Evolutionary conservation across 441 rosid species (phyloP).

Genomic region (Erodium chrysanthum): DNA sequence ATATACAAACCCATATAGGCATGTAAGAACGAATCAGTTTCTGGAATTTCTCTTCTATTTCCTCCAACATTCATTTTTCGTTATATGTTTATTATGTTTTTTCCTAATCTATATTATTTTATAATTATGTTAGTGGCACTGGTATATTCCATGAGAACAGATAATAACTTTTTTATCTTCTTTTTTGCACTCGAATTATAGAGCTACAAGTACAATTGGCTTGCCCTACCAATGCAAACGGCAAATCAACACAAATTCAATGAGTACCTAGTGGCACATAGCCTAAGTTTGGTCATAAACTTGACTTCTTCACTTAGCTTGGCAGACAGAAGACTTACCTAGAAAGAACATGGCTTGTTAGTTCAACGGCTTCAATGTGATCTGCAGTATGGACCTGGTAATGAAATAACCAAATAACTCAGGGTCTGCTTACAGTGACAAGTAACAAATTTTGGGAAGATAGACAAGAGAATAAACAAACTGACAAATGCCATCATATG

Average conservation of each 20-base stretch:
- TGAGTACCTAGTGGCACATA: too few species aligned
- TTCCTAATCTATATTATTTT: not conserved
- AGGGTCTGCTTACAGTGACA: constrained; percentile 1
- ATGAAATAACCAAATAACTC: constrained; percentile 19
- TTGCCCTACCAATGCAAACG: not conserved
- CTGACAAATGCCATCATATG: not conserved
- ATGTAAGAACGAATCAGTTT: not conserved
- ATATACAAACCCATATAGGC: not conserved
- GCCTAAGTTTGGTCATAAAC: too few species aligned
- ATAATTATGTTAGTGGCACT: not conserved
- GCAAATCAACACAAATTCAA: not conserved
- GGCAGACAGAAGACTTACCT: constrained; percentile 36
- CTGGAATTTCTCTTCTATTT: not conserved
- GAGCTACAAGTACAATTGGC: not conserved
- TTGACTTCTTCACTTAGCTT: not conserved
- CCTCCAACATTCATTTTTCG: not conserved
- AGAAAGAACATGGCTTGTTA: constrained; percentile 58
- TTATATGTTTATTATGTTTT: not conserved
- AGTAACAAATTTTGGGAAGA: not conserved
- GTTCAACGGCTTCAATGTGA: constrained; percentile 64
- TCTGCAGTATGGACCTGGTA: constrained; percentile 73
- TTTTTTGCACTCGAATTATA: not conserved
- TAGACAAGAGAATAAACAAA: not conserved
- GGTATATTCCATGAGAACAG: not conserved
- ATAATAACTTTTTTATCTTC: not conserved